A percentile compares a stretch with the other conserved stretches of the same genome.
Conservation (phyloP, 345 rosid species). For the Barbarea vulgaris region DNA sequence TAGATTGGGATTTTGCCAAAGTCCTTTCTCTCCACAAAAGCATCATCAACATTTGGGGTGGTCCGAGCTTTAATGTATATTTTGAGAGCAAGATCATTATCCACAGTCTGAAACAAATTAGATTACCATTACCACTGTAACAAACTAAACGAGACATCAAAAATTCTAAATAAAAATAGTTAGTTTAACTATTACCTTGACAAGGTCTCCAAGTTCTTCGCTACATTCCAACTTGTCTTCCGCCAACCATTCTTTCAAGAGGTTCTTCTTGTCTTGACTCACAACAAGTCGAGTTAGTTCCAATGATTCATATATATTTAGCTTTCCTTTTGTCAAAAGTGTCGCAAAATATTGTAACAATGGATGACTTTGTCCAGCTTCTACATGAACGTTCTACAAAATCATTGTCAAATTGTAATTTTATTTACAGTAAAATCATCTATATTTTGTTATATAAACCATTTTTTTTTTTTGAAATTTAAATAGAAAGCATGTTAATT, state of each 20-base stretch:
- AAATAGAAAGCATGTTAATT: too few relatives aligned
- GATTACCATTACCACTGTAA: too few relatives aligned
- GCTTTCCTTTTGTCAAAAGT: conserved; percentile 90
- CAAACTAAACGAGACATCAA: neutral
- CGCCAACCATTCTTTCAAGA: conserved; percentile 91
- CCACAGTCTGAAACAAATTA: conserved; percentile 86
- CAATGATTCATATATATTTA: conserved; percentile 92
- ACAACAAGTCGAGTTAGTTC: conserved; percentile 96
- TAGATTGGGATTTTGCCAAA: conserved; percentile 84
- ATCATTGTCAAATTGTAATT: neutral
- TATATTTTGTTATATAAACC: too few relatives aligned
- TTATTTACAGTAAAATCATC: too few relatives aligned
- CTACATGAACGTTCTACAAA: conserved; percentile 94
- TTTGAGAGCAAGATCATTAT: conserved; percentile 93
- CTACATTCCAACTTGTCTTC: conserved; percentile 99
- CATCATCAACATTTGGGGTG: conserved; percentile 95
- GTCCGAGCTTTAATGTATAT: conserved; percentile 96
- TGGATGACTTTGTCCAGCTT: conserved; percentile 97
- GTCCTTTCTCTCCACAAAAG: conserved; percentile 96
- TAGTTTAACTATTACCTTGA: conserved; percentile 60
- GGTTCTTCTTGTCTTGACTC: conserved; percentile 95
- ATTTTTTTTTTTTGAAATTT: too few relatives aligned
- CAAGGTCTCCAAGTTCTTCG: conserved; percentile 98
- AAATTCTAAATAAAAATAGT: neutral
- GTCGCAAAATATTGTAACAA: conserved; percentile 95